Conservation (phyloP, 495 filamentous ascomycete genomes). For the Astrothelium subdiscretum region DNA sequence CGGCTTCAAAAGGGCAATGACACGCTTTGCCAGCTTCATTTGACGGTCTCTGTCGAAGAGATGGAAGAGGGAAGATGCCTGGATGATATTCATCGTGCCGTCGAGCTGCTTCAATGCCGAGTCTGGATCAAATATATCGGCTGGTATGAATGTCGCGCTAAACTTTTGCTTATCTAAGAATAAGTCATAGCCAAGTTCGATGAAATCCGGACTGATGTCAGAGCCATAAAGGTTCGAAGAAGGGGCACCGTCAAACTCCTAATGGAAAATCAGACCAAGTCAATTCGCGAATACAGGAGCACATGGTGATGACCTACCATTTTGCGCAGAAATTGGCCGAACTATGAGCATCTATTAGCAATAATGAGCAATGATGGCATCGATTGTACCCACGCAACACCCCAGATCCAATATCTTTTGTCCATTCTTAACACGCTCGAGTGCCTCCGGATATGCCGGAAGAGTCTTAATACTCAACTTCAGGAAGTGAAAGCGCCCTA, state of each 20-base stretch:
- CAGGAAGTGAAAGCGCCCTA: constrained; percentile 11
- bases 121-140: constrained; percentile 40
- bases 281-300: neutral
- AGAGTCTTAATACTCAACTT: constrained; percentile 12
- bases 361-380: neutral
- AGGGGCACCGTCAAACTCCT: constrained; percentile 16
- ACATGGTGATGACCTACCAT: constrained; percentile 1
- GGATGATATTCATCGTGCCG: constrained; percentile 43
- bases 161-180: constrained; percentile 35
- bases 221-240: constrained; percentile 27
- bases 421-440: constrained; percentile 11
- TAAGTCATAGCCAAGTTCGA: constrained; percentile 38
- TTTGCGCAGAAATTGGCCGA: constrained; percentile 17
- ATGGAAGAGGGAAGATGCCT: constrained; percentile 47
- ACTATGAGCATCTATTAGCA: neutral
- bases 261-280: neutral
- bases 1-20: constrained; percentile 36
- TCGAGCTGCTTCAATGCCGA: constrained; percentile 28
- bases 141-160: constrained; percentile 35
- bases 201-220: constrained; percentile 33
- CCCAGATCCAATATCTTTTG: constrained; percentile 19
- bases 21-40: constrained; percentile 32
- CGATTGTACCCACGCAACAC: constrained; percentile 7
- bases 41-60: constrained; percentile 47
- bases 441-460: constrained; percentile 11